Conservation (phyloP, 345 rosid genomes). For the Mallotus nudiflorus region DNA sequence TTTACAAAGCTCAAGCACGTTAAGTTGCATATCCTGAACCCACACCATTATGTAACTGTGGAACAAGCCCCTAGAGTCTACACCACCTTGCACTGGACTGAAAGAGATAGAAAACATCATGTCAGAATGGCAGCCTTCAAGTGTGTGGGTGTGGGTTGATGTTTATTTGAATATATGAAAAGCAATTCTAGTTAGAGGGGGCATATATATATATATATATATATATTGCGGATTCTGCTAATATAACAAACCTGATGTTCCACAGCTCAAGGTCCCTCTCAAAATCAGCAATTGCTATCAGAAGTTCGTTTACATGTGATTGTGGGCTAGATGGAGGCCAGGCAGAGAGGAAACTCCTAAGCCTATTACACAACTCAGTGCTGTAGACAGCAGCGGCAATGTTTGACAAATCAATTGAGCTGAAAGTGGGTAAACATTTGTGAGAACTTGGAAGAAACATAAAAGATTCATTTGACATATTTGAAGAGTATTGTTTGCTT, state of each 20-base stretch:
- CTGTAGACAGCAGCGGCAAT: conserved; percentile 34
- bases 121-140: conserved; percentile 13
- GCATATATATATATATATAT: no score
- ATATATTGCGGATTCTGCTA: not conserved
- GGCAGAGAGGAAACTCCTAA: conserved; percentile 28
- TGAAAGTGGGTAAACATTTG: conserved; percentile 23
- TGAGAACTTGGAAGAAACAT: conserved; percentile 24
- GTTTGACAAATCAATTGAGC: conserved; percentile 35
- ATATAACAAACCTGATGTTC: conserved; percentile 30
- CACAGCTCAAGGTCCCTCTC: conserved; percentile 28
- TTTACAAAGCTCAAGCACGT: conserved; percentile 33
- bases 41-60: conserved; percentile 36
- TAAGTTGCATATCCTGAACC: conserved; percentile 39
- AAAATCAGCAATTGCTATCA: conserved; percentile 30
- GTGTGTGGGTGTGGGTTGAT: not conserved
- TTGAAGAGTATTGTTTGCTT: not conserved
- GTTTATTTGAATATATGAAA: not conserved
- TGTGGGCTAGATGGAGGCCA: conserved; percentile 39
- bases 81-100: conserved; percentile 33
- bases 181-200: not conserved
- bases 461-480: conserved; percentile 4
- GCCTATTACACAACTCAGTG: conserved; percentile 32
- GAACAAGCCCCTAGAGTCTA: conserved; percentile 32
- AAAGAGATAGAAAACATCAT: conserved; percentile 2
- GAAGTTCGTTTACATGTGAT: conserved; percentile 35